Percentiles rank a stretch among this genome's conserved stretches.
phyloP scores from a whole-genome alignment of 139 green algal genomes.

The Chlamydomonas sphaeroides region DNA sequence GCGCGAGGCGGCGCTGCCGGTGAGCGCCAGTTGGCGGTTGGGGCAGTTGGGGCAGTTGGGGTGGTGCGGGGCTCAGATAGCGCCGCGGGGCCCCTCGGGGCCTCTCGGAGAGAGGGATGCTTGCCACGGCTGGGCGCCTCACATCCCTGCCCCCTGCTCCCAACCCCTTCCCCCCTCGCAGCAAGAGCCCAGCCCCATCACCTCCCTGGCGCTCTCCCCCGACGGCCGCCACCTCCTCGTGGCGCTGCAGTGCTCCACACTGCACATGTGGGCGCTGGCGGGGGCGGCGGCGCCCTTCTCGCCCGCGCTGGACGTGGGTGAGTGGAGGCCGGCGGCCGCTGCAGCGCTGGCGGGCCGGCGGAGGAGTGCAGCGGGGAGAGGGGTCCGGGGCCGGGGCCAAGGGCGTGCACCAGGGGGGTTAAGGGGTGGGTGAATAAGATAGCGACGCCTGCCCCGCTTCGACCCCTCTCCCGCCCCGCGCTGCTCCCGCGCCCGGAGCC shows the following conservation, averaged over 20 bases:
- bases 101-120: no score
- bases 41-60: no score
- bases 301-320: slow-evolving; percentile 34
- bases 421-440: no score
- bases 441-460: no score
- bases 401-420: no score
- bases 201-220: slow-evolving; percentile 67
- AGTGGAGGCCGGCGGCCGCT: not conserved
- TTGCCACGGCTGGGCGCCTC: no score
- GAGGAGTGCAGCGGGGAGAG: not conserved
- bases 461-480: no score
- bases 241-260: slow-evolving; percentile 51
- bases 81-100: no score
- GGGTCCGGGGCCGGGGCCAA: not conserved
- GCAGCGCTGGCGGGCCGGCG: no score
- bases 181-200: slow-evolving; percentile 63
- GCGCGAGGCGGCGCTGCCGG: slow-evolving; percentile 46
- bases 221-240: slow-evolving; percentile 69
- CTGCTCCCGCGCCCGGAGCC: no score
- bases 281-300: not conserved
- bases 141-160: not conserved
- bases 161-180: slow-evolving; percentile 16
- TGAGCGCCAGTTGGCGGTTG: no score
- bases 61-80: no score
- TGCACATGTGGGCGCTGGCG: slow-evolving; percentile 65